These are phyloP conservation scores for Macrophomina phaseolina DNA, from an alignment of 2,329 filamentous ascomycete genomes.

Conservation along the genomic window DNA sequence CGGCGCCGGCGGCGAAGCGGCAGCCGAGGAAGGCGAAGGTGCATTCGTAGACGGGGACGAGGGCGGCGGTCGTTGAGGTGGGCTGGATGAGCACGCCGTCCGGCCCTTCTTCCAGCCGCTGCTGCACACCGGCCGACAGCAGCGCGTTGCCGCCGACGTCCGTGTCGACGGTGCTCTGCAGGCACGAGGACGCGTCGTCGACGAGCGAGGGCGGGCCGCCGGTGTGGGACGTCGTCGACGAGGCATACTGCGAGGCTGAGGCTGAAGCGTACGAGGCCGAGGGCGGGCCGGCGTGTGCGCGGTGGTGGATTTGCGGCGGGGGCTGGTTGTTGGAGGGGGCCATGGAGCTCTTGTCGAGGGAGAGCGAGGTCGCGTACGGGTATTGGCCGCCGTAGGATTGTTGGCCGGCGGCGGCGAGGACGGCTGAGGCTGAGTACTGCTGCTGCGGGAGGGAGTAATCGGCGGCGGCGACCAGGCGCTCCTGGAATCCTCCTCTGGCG, in stretches of 20 bases:
- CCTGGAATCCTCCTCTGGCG: constrained; percentile 2
- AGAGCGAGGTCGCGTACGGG: constrained; percentile 18
- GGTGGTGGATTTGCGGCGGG: constrained; percentile 18
- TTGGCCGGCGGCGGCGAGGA: neutral
- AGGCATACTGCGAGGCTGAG: constrained; percentile 17
- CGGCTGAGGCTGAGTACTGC: neutral
- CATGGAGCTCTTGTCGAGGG: constrained; percentile 15
- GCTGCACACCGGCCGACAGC: constrained; percentile 30
- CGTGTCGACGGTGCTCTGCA: constrained; percentile 36
- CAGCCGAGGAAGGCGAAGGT: constrained; percentile 44
- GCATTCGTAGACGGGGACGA: constrained; percentile 37
- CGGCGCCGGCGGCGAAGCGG: constrained; percentile 31
- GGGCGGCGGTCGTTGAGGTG: constrained; percentile 12
- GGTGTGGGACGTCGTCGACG: neutral
- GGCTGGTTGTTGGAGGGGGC: constrained; percentile 15
- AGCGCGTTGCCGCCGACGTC: constrained; percentile 30
- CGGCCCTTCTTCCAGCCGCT: constrained; percentile 35
- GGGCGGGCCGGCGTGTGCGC: neutral
- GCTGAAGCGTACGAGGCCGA: neutral
- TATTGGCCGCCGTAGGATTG: neutral
- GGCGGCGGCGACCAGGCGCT: constrained; percentile 18
- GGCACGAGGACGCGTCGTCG: constrained; percentile 17
- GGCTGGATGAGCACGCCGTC: constrained; percentile 38
- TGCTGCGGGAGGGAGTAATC: constrained; percentile 18
- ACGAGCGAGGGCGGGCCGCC: constrained; percentile 21